phyloP scores from a whole-genome alignment of 2,329 filamentous ascomycete genomes.

The Falciphora oryzae region DNA sequence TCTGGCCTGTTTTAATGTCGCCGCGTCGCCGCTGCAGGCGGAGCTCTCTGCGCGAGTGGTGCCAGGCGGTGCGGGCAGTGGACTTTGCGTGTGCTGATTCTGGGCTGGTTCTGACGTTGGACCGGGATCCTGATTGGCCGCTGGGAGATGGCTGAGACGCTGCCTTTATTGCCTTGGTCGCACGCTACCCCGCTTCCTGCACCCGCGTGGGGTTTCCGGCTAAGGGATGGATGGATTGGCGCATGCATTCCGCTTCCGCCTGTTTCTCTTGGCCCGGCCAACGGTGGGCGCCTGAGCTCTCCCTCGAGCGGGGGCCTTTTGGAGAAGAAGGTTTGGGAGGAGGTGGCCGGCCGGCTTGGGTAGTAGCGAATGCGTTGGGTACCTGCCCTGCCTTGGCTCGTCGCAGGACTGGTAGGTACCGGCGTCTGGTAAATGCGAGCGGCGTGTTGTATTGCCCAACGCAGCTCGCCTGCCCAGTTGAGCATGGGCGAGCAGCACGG shows the following conservation, averaged over 20 bases:
- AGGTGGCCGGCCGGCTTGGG: background rate
- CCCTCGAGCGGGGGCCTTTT: background rate
- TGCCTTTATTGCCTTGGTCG: background rate
- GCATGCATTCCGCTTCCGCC: too few relatives aligned
- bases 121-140: slow-evolving; percentile 18
- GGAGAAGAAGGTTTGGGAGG: background rate
- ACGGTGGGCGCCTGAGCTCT: too few relatives aligned
- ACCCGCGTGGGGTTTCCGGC: slow-evolving; percentile 4
- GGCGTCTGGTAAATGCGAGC: background rate
- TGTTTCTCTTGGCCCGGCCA: too few relatives aligned
- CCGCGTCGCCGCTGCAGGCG: background rate
- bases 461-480: too few relatives aligned
- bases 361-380: background rate
- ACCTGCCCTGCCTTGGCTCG: background rate
- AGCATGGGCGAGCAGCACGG: background rate
- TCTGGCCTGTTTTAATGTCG: too few relatives aligned
- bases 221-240: too few relatives aligned
- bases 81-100: slow-evolving; percentile 1
- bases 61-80: background rate
- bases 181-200: slow-evolving; percentile 20
- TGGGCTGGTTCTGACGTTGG: slow-evolving; percentile 6
- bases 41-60: background rate
- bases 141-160: slow-evolving; percentile 16
- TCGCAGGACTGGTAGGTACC: background rate
- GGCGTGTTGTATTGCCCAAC: background rate